Evolutionary conservation across 2,329 filamentous ascomycete genomes (phyloP), one percentile per base, ranked within the genome.

Genomic region (Penicillium frequentans): DNA sequence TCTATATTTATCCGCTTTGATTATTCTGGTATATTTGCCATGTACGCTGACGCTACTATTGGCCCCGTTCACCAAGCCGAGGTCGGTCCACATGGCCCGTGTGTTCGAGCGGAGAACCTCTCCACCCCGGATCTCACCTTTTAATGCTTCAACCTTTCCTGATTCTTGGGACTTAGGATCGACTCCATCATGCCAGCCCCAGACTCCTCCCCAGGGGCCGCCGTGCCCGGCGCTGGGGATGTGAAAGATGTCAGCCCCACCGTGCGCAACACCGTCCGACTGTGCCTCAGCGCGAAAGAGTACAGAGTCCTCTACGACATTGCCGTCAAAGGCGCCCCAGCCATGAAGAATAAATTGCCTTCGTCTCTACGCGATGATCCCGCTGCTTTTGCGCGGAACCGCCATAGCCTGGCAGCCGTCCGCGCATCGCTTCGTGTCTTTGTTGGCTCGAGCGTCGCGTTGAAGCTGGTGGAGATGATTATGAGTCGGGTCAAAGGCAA

Each of bases 221-320:
- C 31, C 19, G 19, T 62, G 49, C 51, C 42, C 26, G 35, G 21
- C 31, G 37, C 56, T 39, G 54, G 51, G 21, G 42, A 52, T 29
- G 21, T 44, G n/a, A 47, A 50, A 24, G 63, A 62, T 31, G 55
- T 82, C 58, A 89, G 93, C 64, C 89, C 90, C 5, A 82, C 96
- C 61, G 82, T 96, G 55, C 90, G 90, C 74, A 96, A 95, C 74
- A 88, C 91, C 44, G 82, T 97, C 57, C 88, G 92, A 64, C 93
- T 96, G 76, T 95, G 90, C 56, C 75, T 87, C 52, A 91, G 93
- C 70, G 87, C 91, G 43, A 86, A 88, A 73, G 93, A 97, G 74
- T 97, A 97, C 75, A 88, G 90, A 64, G 79, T 88, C 1, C 84
- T 97, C 19, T 91, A 96, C 74, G 88, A 89, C 69, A 92, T 93